Conservation (phyloP, 768 basidiomycete genomes). For the Kwoniella sp. region DNA sequence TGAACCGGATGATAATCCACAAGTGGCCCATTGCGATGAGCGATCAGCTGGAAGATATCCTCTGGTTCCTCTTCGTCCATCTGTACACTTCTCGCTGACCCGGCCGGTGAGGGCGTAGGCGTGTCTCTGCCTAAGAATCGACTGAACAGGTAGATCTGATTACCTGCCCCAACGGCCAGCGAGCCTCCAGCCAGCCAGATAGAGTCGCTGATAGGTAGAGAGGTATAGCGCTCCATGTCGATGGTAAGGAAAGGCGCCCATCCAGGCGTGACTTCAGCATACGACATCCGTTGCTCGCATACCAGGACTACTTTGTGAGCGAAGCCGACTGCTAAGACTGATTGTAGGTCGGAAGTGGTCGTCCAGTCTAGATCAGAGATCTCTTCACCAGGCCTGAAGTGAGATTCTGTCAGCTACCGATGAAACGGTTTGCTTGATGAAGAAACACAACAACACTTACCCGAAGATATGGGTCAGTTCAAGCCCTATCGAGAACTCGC, state of each 20-base stretch:
- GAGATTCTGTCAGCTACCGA: background rate
- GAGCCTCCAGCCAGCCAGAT: constrained; percentile 87
- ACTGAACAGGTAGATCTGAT: constrained; percentile 79
- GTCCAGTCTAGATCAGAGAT: constrained; percentile 90
- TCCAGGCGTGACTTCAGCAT: constrained; percentile 78
- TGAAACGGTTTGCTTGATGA: background rate
- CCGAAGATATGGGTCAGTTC: constrained; percentile 70
- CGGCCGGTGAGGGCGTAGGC: constrained; percentile 26
- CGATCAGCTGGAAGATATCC: constrained; percentile 79
- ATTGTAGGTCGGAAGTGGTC: constrained; percentile 83
- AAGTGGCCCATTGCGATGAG: constrained; percentile 79
- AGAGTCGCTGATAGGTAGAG: constrained; percentile 80
- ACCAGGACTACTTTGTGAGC: constrained; percentile 75
- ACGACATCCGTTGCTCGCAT: constrained; percentile 90
- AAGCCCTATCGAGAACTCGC: constrained; percentile 86
- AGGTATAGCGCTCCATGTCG: constrained; percentile 71
- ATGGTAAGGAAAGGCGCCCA: constrained; percentile 64
- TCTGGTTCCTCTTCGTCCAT: constrained; percentile 50
- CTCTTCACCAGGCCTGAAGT: constrained; percentile 31
- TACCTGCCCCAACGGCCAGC: constrained; percentile 77
- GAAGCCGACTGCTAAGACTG: constrained; percentile 88
- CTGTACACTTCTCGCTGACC: constrained; percentile 28
- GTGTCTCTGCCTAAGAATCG: constrained; percentile 51
- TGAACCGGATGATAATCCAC: constrained; percentile 92
- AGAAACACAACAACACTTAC: constrained; percentile 62